Base-by-base conservation (phyloP, 352 stramenopile species). In the Globisporangium spinosum region DNA sequence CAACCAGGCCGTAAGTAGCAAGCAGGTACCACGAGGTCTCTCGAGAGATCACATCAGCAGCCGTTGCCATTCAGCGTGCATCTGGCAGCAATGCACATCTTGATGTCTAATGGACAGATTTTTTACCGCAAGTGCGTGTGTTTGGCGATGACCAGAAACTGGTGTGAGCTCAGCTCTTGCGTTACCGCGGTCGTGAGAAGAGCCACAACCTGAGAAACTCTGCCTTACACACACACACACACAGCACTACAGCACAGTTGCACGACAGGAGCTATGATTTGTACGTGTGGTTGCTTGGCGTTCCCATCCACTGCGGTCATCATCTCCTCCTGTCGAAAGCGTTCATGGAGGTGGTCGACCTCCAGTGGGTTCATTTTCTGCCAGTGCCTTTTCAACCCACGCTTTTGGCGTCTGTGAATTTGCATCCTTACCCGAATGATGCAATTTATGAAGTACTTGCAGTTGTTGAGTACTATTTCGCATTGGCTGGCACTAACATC, bases 361-460 rank as follows among this genome's bases (percentile, higher is more conserved):
- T 55, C 47, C 8, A 56, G 49, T 56, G 49, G 49, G 49, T 58
- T 29, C 51, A 35, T 57, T 57, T 55, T 55, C 12, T 20, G 13
- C 20, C 15, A 5, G 2, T 55, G 47, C 20, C 20, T 29, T n/a
- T 55, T 57, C 51, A 57, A 57, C 51, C 51, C 29, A 20, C 20
- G 12, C 27, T 32, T 40, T 58, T 32, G 15, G 27, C 0, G 27
- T 59, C 25, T 23, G 15, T 8, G 54, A 22, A 54, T 15, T 23
- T 22, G 35, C n/a, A 38, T 25, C 1, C 15, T 63, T 5, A 12
- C 3, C 13, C 6, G 17, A 17, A 17, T 25, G 3, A 64, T 64
- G 23, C 23, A 23, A 55, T 51, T 51, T 64, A 35, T 17, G 34
- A 12, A 12, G 22, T 20, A 17, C 3, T 7, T 59, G 54, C 54